A percentile compares a stretch with the other conserved stretches of the same genome.
Evolutionary conservation across 805 yeast species (phyloP).

Genomic region (Isabelozyma pseudorhagii): DNA sequence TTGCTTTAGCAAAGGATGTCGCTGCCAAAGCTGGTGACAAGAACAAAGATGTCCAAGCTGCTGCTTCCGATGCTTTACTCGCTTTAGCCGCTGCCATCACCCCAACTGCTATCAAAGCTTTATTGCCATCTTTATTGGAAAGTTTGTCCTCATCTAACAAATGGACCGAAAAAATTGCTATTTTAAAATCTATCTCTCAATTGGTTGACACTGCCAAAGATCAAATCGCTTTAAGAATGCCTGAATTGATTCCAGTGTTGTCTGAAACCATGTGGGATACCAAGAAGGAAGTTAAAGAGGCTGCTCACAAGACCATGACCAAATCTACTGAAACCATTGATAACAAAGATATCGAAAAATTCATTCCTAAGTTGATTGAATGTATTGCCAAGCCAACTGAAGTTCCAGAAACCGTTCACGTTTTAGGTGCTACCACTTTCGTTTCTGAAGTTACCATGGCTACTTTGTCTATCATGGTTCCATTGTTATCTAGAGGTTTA

Average conservation of each 20-base stretch:
- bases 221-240: slow-evolving; percentile 98
- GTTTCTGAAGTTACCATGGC: slow-evolving; percentile 99
- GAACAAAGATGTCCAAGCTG: slow-evolving; percentile 67
- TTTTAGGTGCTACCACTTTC: slow-evolving; percentile 98
- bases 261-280: slow-evolving; percentile 99
- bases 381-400: slow-evolving; percentile 96
- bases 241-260: slow-evolving; percentile 96
- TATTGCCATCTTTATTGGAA: slow-evolving; percentile 75
- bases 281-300: slow-evolving; percentile 94
- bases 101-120: slow-evolving; percentile 88
- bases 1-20: slow-evolving; percentile 68
- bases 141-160: slow-evolving; percentile 73
- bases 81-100: slow-evolving; percentile 81
- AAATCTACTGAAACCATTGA: slow-evolving; percentile 96
- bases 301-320: slow-evolving; percentile 93
- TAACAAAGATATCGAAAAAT: slow-evolving; percentile 99
- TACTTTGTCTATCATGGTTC: slow-evolving; percentile 98
- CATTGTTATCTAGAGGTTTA: slow-evolving; percentile 97
- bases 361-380: slow-evolving; percentile 94
- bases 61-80: slow-evolving; percentile 72
- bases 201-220: slow-evolving; percentile 92
- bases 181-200: slow-evolving; percentile 78
- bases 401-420: slow-evolving; percentile 98
- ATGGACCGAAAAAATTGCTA: slow-evolving; percentile 97
- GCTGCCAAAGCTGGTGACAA: slow-evolving; percentile 88